phyloP scores from a whole-genome alignment of 495 filamentous ascomycete genomes.

The Neurospora sp. region DNA sequence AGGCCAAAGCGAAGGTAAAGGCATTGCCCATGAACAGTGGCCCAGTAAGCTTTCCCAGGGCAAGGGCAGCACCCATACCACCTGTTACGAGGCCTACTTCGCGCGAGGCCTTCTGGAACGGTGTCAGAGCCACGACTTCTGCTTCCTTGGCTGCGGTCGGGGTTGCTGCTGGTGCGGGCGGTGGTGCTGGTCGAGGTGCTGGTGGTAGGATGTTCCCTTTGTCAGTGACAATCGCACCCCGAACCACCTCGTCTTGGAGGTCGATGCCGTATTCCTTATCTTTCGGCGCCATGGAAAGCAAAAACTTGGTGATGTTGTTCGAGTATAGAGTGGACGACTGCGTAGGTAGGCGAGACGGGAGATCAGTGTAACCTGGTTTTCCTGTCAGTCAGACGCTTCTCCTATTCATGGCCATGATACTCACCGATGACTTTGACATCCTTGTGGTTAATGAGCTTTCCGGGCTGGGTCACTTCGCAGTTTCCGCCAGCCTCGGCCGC shows the following conservation, averaged over 20 bases:
- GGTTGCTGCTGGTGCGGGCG: slow-evolving; percentile 47
- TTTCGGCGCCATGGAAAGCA: slow-evolving; percentile 65
- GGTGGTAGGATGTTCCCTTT: slow-evolving; percentile 64
- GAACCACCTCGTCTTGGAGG: slow-evolving; percentile 67
- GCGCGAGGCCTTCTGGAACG: slow-evolving; percentile 64
- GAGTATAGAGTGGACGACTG: slow-evolving; percentile 77
- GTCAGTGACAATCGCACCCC: slow-evolving; percentile 66
- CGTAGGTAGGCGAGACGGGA: slow-evolving; percentile 69
- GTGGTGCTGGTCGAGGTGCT: slow-evolving; percentile 60
- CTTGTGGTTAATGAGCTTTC: slow-evolving; percentile 55
- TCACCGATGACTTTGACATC: slow-evolving; percentile 71
- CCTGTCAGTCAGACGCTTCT: slow-evolving; percentile 4
- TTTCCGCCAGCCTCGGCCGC: slow-evolving; percentile 76
- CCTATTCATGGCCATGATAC: slow-evolving; percentile 6
- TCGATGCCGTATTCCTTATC: slow-evolving; percentile 67
- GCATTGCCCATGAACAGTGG: slow-evolving; percentile 75
- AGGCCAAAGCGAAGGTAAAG: slow-evolving; percentile 69
- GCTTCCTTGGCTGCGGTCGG: slow-evolving; percentile 43
- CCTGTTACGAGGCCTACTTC: slow-evolving; percentile 60
- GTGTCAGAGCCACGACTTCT: slow-evolving; percentile 54
- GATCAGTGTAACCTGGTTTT: slow-evolving; percentile 60
- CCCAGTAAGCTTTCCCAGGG: slow-evolving; percentile 64
- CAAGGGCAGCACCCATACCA: slow-evolving; percentile 61
- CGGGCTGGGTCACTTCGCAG: slow-evolving; percentile 63
- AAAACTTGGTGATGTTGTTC: slow-evolving; percentile 77